Conservation (phyloP, 1,139 yeast genomes). For the Taiozyma sp. region DNA sequence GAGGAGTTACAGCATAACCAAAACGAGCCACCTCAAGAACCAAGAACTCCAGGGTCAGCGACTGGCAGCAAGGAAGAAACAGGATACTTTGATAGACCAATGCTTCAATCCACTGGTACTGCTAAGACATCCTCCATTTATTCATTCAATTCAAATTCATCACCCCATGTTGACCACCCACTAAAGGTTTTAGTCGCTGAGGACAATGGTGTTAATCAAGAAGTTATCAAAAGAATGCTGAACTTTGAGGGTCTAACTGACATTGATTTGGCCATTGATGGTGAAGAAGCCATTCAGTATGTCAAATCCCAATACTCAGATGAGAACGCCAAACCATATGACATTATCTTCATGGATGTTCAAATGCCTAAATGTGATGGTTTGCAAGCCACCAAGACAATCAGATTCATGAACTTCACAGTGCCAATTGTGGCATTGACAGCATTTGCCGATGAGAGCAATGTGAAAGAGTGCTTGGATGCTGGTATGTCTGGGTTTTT, state of each 20-base stretch:
- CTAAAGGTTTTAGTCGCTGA: slow-evolving; percentile 82
- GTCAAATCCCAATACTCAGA: slow-evolving; percentile 4
- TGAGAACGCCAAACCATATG: slow-evolving; percentile 28
- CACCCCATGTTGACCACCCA: neutral
- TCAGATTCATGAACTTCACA: slow-evolving; percentile 59
- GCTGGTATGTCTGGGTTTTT: slow-evolving; percentile 88
- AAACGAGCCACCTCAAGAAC: neutral
- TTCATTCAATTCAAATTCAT: slow-evolving; percentile 6
- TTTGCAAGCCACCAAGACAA: slow-evolving; percentile 67
- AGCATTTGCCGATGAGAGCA: slow-evolving; percentile 88
- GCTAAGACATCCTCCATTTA: slow-evolving; percentile 26
- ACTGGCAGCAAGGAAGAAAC: neutral
- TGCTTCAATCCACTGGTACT: slow-evolving; percentile 34
- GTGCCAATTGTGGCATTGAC: slow-evolving; percentile 90
- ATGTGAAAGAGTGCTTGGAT: slow-evolving; percentile 67
- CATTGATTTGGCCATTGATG: slow-evolving; percentile 78
- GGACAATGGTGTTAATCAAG: slow-evolving; percentile 87
- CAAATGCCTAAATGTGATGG: slow-evolving; percentile 97
- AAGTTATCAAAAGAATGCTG: slow-evolving; percentile 82
- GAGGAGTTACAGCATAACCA: neutral
- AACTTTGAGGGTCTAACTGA: slow-evolving; percentile 68
- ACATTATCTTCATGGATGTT: slow-evolving; percentile 89
- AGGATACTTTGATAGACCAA: slow-evolving; percentile 27
- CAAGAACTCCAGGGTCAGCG: neutral
- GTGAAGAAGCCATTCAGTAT: slow-evolving; percentile 72